A percentile compares a stretch with the other conserved stretches of the same genome.
Evolutionary conservation across 139 green algal species (phyloP).

Genomic region (Tetradesmus lagerheimii): DNA sequence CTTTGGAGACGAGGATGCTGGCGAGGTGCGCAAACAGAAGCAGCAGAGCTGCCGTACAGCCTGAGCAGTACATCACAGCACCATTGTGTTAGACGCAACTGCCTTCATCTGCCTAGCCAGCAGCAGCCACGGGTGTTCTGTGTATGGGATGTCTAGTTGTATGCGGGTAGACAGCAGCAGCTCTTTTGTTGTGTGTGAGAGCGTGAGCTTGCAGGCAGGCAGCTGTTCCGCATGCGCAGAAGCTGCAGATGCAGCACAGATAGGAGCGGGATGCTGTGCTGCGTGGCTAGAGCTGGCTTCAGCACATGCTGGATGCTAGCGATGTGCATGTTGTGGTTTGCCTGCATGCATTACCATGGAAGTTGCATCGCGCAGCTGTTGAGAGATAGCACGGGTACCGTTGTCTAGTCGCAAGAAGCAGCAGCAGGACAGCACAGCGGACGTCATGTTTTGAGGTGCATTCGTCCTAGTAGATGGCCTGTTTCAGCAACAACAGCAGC

Average conservation of each 20-base stretch:
- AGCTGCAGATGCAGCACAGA: neutral
- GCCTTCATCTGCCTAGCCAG: neutral
- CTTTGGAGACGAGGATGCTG: conserved; percentile 27
- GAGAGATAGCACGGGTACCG: too few species aligned
- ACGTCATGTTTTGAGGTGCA: too few species aligned
- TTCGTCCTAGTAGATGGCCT: too few species aligned
- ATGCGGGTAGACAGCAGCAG: neutral
- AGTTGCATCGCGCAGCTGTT: too few species aligned
- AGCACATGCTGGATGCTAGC: neutral
- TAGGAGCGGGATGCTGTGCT: neutral
- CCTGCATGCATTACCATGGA: neutral
- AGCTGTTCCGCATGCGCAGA: too few species aligned
- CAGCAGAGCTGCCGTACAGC: neutral
- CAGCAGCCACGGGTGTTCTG: neutral
- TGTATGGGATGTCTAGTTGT: neutral
- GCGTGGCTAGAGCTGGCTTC: neutral
- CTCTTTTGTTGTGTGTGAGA: too few species aligned
- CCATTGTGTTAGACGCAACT: neutral
- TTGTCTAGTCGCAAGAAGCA: too few species aligned
- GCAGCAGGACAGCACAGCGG: neutral
- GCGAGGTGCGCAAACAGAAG: conserved; percentile 15
- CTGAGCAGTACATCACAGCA: neutral
- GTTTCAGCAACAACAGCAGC: too few species aligned
- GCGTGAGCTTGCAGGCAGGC: too few species aligned
- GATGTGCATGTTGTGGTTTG: neutral